Conservation (phyloP, 2,329 filamentous ascomycete genomes). For the Pestalotiopsis sp. region DNA sequence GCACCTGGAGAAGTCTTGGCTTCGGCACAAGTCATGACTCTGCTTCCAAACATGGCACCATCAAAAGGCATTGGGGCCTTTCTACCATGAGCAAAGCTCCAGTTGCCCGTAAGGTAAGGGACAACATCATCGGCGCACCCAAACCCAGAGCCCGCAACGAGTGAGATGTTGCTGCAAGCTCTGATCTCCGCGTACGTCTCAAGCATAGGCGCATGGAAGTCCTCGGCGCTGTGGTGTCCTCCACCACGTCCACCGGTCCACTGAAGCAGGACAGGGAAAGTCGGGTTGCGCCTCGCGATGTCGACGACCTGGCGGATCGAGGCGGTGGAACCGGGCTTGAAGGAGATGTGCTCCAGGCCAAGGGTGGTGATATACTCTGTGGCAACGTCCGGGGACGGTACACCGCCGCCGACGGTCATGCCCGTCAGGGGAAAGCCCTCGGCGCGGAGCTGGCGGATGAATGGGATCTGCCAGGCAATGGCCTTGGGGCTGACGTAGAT, state of each 20-base stretch:
- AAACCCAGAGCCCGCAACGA: constrained; percentile 50
- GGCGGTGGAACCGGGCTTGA: constrained; percentile 48
- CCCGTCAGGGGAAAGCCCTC: constrained; percentile 49
- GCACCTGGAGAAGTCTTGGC: constrained; percentile 43
- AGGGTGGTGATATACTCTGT: constrained; percentile 47
- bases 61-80: constrained; percentile 48
- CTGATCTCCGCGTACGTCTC: constrained; percentile 46
- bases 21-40: constrained; percentile 50
- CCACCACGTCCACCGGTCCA: constrained; percentile 53
- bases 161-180: constrained; percentile 45
- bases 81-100: constrained; percentile 43
- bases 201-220: constrained; percentile 51
- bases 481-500: constrained; percentile 56
- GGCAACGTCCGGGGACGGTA: constrained; percentile 48
- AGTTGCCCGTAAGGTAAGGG: constrained; percentile 46
- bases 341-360: constrained; percentile 48
- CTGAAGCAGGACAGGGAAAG: constrained; percentile 47
- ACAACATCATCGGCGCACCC: constrained; percentile 48
- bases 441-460: constrained; percentile 47
- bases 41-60: constrained; percentile 46
- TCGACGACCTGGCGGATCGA: constrained; percentile 48
- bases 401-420: constrained; percentile 49
- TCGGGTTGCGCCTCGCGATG: constrained; percentile 46
- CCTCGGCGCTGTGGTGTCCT: constrained; percentile 51
- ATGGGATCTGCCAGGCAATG: constrained; percentile 54